phyloP scores from a whole-genome alignment of 179 eudicot genomes.

The Patellifolia procumbens region DNA sequence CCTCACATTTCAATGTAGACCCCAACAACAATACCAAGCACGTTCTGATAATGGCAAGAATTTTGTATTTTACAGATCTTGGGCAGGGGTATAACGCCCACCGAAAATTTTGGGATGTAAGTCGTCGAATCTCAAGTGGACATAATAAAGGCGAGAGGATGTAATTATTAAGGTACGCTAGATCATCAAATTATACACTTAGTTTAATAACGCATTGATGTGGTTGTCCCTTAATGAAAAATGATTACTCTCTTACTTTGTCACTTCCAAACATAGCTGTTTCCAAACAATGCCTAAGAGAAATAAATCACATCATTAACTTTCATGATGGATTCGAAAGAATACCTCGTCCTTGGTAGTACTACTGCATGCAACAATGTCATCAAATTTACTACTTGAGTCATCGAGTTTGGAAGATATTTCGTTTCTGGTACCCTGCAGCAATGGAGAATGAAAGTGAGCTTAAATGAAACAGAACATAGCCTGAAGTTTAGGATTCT shows the following conservation, averaged over 20 bases:
- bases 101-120: background rate
- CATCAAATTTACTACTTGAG: conserved; percentile 54
- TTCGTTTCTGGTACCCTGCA: conserved; percentile 62
- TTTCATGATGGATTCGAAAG: conserved; percentile 1
- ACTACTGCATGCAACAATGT: conserved; percentile 43
- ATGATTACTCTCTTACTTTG: background rate
- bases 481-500: background rate
- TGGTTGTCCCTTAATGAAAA: background rate
- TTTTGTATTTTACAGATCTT: background rate
- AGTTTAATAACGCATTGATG: background rate
- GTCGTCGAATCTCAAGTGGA: background rate
- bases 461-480: background rate
- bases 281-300: background rate
- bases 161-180: background rate
- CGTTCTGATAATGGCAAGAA: background rate
- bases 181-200: background rate
- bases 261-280: background rate
- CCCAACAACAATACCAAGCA: background rate
- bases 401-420: conserved; percentile 66
- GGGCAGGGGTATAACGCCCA: background rate
- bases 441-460: conserved; percentile 13
- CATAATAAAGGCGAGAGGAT: too few relatives aligned
- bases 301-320: background rate
- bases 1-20: background rate
- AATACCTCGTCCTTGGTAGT: conserved; percentile 69